Base-by-base conservation (phyloP, 805 yeast species). In the Candida gorgasii region DNA sequence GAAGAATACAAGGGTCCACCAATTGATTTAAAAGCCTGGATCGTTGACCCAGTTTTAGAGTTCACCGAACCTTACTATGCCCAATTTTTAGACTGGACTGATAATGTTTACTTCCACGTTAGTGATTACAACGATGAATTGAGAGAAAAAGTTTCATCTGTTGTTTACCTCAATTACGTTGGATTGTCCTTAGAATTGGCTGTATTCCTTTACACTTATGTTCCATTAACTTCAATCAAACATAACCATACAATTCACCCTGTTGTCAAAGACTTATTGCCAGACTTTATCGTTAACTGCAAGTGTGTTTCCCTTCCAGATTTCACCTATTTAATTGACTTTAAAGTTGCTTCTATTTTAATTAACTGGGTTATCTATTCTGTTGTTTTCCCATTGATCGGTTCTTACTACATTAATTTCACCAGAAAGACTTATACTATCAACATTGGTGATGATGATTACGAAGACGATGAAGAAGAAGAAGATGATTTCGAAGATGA, bases 401-500 rank as follows among this genome's bases (percentile, higher is more conserved):
- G 62, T 26, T 72, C 81, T 13, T 78, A 74, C 61, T 78, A 75
- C 61, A 52, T 78, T 52, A 78, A 78, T 61, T 76, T 76, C 53
- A 63, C 80, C 43, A 63, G 69, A 57, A 62, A 74, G 55, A 59
- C 63, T 28, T 58, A 65, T 8, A 34, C 43, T 8, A 32, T 40
- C 20, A 59, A 56, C 16, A 53, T 60, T 34, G 43, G 36, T 40
- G 61, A 57, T 19, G 53, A 61, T 42, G 67, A 65, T 49, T 48
- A 48, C 11, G 68, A 62, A 18, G 59, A 55, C 16, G 54, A 20
- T 19, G 28, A 34, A 23, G 59, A 56, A 16, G 54, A 61, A 15
- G 39, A 34, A 37, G 60, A 56, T 18, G 53, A 61, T 41, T 66
- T 64, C 48, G 52, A 48, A 13, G 68, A 62, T 22, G 58, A 55